phyloP scores from a whole-genome alignment of 129 eudicot genomes.

The Ambrosia artemisiifolia region DNA sequence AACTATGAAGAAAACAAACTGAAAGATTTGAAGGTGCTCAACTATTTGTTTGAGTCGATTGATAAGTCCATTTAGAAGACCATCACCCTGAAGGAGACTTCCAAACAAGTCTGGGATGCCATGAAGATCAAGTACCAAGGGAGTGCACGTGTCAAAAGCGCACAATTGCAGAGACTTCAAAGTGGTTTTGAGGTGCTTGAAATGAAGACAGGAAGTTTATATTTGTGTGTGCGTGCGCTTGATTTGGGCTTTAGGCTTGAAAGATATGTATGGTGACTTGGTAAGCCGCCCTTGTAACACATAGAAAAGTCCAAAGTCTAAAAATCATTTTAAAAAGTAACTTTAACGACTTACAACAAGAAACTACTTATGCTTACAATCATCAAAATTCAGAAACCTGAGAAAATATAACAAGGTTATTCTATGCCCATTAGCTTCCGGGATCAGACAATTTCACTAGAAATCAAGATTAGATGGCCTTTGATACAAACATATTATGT shows the following conservation, averaged over 20 bases:
- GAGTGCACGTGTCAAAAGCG: not conserved
- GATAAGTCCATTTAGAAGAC: not conserved
- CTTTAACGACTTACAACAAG: slow-evolving; percentile 9
- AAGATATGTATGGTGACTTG: too few relatives aligned
- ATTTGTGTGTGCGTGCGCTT: too few relatives aligned
- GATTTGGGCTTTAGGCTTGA: too few relatives aligned
- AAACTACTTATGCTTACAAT: slow-evolving; percentile 17
- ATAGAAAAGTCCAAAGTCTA: not conserved
- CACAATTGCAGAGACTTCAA: not conserved
- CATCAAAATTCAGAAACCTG: not conserved
- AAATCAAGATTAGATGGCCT: not conserved
- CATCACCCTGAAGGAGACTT: not conserved
- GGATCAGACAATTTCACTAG: not conserved
- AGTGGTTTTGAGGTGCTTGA: not conserved
- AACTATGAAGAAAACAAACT: not conserved
- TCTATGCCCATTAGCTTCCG: not conserved
- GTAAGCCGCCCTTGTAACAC: too few relatives aligned
- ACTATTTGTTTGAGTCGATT: not conserved
- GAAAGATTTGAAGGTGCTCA: not conserved
- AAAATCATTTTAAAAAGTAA: not conserved
- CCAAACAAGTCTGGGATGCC: not conserved
- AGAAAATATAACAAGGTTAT: not conserved
- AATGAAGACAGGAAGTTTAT: not conserved
- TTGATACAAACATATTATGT: not conserved
- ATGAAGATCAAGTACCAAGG: slow-evolving; percentile 1